Evolutionary conservation across 192 early-diverging fungal genomes (phyloP).

Genomic region (Podila minutissima): DNA sequence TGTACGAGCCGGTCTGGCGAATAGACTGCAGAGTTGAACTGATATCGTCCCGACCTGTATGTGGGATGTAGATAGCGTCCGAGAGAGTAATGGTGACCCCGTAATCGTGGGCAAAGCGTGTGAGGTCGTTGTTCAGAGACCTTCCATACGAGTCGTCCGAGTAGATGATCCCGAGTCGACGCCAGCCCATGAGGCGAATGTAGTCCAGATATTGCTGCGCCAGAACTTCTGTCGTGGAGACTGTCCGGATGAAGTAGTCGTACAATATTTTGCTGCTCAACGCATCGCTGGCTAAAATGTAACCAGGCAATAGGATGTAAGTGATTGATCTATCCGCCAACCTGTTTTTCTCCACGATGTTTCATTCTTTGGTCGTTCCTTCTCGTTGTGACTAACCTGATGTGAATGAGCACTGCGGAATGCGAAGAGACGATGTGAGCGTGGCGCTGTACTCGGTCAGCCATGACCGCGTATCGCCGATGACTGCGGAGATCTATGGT

Average conservation of each 20-base stretch:
- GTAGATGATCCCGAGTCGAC: conserved; percentile 15
- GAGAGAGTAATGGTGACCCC: background rate
- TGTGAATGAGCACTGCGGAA: conserved; percentile 9
- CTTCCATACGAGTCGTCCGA: conserved; percentile 5
- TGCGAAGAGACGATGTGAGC: conserved; percentile 7
- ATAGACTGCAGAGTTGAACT: background rate
- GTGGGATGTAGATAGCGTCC: background rate
- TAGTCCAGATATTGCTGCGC: conserved; percentile 1
- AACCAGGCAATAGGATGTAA: background rate
- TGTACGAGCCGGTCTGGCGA: background rate
- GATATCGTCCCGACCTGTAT: background rate
- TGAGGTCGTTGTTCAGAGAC: background rate
- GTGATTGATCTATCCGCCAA: background rate
- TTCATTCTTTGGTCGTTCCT: no score
- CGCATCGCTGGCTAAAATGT: conserved; percentile 4
- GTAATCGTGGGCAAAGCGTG: background rate
- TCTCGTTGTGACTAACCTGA: background rate
- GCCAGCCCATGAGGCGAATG: conserved; percentile 4
- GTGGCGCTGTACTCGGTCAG: conserved; percentile 18
- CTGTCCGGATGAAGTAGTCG: conserved; percentile 9
- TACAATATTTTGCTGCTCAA: conserved; percentile 6
- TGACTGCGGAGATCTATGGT: conserved; percentile 8
- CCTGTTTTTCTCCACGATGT: no score
- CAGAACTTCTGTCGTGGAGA: background rate
- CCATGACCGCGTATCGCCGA: conserved; percentile 10